Conservation (phyloP, 1,139 yeast genomes). For the Suhomyces chickasaworum region DNA sequence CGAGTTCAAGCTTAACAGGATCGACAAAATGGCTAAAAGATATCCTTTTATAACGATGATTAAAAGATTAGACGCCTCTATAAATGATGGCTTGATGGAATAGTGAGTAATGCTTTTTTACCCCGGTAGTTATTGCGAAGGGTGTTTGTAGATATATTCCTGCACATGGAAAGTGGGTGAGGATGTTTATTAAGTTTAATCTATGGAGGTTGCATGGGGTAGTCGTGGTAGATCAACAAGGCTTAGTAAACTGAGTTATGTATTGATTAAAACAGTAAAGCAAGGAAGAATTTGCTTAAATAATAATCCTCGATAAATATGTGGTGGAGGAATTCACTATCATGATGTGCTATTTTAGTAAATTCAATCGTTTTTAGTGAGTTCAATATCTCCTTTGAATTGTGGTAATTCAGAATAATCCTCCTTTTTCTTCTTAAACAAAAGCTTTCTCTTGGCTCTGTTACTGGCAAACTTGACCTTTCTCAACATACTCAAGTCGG, state of each 20-base stretch:
- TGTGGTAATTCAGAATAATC: slow-evolving; percentile 33
- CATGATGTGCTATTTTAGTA: no score
- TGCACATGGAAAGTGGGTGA: neutral
- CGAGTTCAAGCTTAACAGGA: neutral
- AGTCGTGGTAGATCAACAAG: neutral
- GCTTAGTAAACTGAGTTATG: neutral
- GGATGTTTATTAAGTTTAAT: neutral
- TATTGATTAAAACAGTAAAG: neutral
- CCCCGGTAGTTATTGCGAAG: slow-evolving; percentile 8
- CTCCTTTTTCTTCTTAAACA: slow-evolving; percentile 24
- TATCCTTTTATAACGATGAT: neutral
- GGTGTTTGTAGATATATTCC: neutral
- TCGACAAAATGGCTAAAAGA: neutral
- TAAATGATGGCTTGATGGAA: neutral
- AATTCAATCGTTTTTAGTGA: slow-evolving; percentile 17
- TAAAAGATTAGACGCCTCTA: neutral
- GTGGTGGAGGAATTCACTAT: neutral
- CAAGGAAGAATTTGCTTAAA: neutral
- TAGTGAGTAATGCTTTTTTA: neutral
- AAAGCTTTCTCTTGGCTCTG: slow-evolving; percentile 36
- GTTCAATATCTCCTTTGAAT: slow-evolving; percentile 22
- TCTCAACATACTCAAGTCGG: slow-evolving; percentile 53
- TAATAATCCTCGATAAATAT: neutral
- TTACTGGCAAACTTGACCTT: slow-evolving; percentile 53
- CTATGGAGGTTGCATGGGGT: slow-evolving; percentile 1